A percentile compares a stretch with the other conserved stretches of the same genome.
phyloP scores from a whole-genome alignment of 2,329 filamentous ascomycete species.

The Sporothrix schenckii region DNA sequence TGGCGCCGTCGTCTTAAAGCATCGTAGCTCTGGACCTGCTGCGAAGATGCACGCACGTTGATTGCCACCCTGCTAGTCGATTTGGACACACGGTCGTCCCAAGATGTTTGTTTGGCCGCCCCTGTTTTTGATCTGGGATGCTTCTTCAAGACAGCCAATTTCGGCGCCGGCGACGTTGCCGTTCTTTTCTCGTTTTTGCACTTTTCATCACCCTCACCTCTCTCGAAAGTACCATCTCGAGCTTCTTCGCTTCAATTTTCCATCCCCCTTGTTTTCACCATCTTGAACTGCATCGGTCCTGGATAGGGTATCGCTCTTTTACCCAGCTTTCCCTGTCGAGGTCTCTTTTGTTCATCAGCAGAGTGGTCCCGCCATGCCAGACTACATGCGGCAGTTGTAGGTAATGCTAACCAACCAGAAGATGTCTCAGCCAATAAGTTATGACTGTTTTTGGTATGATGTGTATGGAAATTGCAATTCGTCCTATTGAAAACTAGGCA shows the following conservation, averaged over 20 bases:
- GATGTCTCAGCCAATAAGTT: slow-evolving; percentile 16
- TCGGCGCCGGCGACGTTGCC: neutral
- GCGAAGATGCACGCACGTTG: neutral
- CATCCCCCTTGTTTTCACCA: neutral
- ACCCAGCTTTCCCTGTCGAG: neutral
- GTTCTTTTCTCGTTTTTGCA: neutral
- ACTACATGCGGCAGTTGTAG: neutral
- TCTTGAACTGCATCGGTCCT: too few species aligned
- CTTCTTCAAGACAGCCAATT: neutral
- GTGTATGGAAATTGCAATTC: too few species aligned
- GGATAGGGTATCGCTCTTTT: neutral
- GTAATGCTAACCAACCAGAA: neutral
- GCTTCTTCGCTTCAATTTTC: neutral
- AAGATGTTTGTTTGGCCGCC: neutral
- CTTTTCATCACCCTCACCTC: neutral
- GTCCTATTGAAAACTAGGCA: slow-evolving; percentile 12
- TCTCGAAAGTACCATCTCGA: neutral
- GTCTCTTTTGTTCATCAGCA: too few species aligned
- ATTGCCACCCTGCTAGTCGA: neutral
- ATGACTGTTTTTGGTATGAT: slow-evolving; percentile 4
- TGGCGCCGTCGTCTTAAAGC: neutral
- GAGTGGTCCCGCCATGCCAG: too few species aligned
- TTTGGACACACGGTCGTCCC: neutral
- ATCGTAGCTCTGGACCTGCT: neutral
- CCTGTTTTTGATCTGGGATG: neutral